A percentile compares a stretch with the other conserved stretches of the same genome.
Evolutionary conservation across 208 protist species (phyloP).

Genomic region (Leishmania guyanensis): DNA sequence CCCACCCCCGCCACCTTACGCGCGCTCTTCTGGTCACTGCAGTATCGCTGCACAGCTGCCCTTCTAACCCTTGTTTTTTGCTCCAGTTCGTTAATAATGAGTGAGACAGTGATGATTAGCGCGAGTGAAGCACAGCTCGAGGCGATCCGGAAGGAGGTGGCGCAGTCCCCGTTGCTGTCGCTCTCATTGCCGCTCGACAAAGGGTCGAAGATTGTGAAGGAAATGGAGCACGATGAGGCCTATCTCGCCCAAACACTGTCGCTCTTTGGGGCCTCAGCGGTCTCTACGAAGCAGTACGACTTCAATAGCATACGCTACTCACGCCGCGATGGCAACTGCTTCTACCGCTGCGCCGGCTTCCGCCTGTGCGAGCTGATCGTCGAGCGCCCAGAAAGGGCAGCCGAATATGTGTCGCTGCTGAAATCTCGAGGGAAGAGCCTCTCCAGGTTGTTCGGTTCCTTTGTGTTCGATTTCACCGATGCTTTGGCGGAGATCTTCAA

Average conservation of each 20-base stretch:
- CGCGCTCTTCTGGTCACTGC: slow-evolving; percentile 9
- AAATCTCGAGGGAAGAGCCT: slow-evolving; percentile 29
- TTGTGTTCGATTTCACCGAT: slow-evolving; percentile 79
- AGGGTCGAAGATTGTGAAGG: slow-evolving; percentile 32
- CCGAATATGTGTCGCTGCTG: slow-evolving; percentile 22
- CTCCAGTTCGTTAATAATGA: not conserved
- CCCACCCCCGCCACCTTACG: slow-evolving; percentile 1
- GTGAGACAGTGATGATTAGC: not conserved
- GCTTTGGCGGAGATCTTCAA: slow-evolving; percentile 38
- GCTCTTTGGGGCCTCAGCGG: slow-evolving; percentile 29
- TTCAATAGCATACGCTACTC: slow-evolving; percentile 58
- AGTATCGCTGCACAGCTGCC: not conserved
- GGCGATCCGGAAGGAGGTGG: slow-evolving; percentile 69
- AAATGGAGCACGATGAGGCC: slow-evolving; percentile 45
- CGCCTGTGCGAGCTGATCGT: slow-evolving; percentile 50
- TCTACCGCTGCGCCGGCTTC: slow-evolving; percentile 80
- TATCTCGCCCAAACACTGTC: slow-evolving; percentile 52
- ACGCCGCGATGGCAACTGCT: slow-evolving; percentile 87
- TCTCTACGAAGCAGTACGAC: slow-evolving; percentile 19
- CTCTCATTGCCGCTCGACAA: slow-evolving; percentile 34
- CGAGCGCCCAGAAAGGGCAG: slow-evolving; percentile 19
- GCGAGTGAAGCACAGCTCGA: slow-evolving; percentile 51
- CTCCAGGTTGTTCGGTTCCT: slow-evolving; percentile 57
- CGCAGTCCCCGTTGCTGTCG: slow-evolving; percentile 43
- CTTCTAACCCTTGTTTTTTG: not conserved